Evolutionary conservation across 768 basidiomycete genomes (phyloP).

Genomic region (Phylloporus sp.): DNA sequence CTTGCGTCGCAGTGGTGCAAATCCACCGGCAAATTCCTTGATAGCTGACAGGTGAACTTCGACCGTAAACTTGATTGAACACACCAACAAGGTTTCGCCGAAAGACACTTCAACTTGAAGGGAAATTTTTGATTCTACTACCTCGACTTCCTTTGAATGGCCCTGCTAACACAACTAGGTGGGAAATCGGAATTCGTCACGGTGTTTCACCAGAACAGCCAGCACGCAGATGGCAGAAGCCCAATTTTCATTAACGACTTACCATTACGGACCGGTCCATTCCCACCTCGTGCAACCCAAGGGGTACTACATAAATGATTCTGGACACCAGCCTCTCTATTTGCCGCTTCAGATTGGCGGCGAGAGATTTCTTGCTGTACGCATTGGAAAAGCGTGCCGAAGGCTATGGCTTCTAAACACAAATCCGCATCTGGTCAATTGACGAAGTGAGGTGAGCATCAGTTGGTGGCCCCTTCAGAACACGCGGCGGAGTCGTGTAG

Average conservation of each 20-base stretch:
- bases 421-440: conserved; percentile 17
- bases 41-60: no score
- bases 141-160: no score
- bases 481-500: conserved; percentile 31
- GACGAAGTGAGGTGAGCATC: conserved; percentile 25
- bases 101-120: neutral
- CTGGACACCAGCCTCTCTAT: conserved; percentile 1
- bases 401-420: conserved; percentile 18
- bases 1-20: conserved; percentile 3
- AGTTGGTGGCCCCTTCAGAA: conserved; percentile 21
- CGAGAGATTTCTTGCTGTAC: conserved; percentile 9
- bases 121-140: no score
- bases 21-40: neutral
- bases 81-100: no score
- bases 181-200: conserved; percentile 1
- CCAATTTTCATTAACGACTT: conserved; percentile 16
- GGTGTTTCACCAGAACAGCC: neutral
- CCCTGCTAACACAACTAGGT: no score
- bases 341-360: conserved; percentile 1
- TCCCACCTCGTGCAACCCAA: conserved; percentile 18
- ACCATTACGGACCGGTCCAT: conserved; percentile 16
- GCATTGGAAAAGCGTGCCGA: conserved; percentile 26
- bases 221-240: no score
- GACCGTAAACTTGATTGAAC: no score
- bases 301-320: neutral